A percentile compares a stretch with the other conserved stretches of the same genome.
phyloP scores from a whole-genome alignment of 371 early-diverging fungal species.

The Mortierella sp. region DNA sequence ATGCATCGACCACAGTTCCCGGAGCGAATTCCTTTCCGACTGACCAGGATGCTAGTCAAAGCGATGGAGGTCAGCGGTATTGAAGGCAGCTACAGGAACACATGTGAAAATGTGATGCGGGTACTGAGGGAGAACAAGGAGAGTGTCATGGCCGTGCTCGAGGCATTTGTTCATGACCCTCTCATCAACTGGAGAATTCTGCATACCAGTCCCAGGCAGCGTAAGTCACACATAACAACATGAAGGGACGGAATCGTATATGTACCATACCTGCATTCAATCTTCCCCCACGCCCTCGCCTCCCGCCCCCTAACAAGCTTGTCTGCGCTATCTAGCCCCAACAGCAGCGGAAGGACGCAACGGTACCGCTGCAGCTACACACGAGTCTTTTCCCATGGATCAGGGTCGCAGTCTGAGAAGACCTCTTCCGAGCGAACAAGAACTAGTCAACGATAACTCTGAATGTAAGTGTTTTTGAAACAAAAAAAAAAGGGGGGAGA shows the following conservation, averaged over 20 bases:
- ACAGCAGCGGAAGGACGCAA: conserved; percentile 7
- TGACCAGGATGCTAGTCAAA: conserved; percentile 97
- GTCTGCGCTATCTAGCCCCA: conserved; percentile 6
- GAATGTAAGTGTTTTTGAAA: conserved; percentile 28
- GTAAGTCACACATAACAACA: conserved; percentile 12
- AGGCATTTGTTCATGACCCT: conserved; percentile 98
- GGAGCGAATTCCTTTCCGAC: conserved; percentile 98
- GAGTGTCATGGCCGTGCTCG: conserved; percentile 97
- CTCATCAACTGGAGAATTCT: conserved; percentile 92
- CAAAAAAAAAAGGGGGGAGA: too few species aligned
- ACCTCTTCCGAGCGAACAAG: conserved; percentile 42
- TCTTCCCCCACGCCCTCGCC: not conserved
- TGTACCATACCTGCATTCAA: too few species aligned
- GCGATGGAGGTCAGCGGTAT: conserved; percentile 98
- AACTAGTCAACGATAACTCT: conserved; percentile 33
- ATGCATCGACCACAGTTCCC: conserved; percentile 98
- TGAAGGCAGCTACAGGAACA: conserved; percentile 95
- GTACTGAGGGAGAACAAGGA: conserved; percentile 97
- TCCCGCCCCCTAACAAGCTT: not conserved
- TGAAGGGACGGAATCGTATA: too few species aligned
- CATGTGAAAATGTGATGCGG: conserved; percentile 96
- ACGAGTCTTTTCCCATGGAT: conserved; percentile 33
- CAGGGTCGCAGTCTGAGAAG: conserved; percentile 46
- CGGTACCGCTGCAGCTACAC: conserved; percentile 1
- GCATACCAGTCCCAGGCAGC: conserved; percentile 55